Evolutionary conservation across 768 basidiomycete species (phyloP).

Genomic region (Xerocomellus dryophilus): DNA sequence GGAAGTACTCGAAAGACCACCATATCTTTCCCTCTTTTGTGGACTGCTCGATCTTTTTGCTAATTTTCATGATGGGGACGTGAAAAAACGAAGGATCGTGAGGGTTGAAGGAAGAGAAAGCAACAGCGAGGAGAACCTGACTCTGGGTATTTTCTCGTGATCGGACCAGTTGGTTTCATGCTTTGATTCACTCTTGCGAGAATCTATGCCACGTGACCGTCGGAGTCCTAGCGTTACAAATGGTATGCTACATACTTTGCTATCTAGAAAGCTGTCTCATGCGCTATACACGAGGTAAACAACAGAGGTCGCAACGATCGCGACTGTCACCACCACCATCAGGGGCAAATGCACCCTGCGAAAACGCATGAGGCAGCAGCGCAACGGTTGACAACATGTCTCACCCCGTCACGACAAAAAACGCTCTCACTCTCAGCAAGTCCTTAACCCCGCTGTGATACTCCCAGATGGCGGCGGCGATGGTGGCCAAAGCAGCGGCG

Average conservation of each 20-base stretch:
- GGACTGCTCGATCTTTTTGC: slow-evolving; percentile 86
- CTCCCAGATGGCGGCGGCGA: slow-evolving; percentile 63
- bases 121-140: neutral
- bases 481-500: slow-evolving; percentile 48
- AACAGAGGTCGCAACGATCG: slow-evolving; percentile 52
- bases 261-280: slow-evolving; percentile 5
- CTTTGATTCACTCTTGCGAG: neutral
- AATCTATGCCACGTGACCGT: slow-evolving; percentile 21
- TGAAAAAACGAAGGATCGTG: slow-evolving; percentile 24
- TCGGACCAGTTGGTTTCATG: slow-evolving; percentile 2
- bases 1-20: slow-evolving; percentile 99
- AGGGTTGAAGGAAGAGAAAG: slow-evolving; percentile 6
- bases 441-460: slow-evolving; percentile 59
- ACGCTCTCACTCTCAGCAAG: slow-evolving; percentile 55
- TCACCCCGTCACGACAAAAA: slow-evolving; percentile 56
- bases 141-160: slow-evolving; percentile 27
- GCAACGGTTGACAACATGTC: slow-evolving; percentile 13
- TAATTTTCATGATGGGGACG: slow-evolving; percentile 75
- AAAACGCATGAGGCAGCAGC: slow-evolving; percentile 1
- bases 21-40: slow-evolving; percentile 82
- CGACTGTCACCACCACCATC: slow-evolving; percentile 46
- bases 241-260: neutral
- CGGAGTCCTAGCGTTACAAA: neutral
- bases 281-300: slow-evolving; percentile 40
- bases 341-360: slow-evolving; percentile 50